Base-by-base conservation (phyloP, 768 basidiomycete species). In the Hebeloma cylindrosporum region DNA sequence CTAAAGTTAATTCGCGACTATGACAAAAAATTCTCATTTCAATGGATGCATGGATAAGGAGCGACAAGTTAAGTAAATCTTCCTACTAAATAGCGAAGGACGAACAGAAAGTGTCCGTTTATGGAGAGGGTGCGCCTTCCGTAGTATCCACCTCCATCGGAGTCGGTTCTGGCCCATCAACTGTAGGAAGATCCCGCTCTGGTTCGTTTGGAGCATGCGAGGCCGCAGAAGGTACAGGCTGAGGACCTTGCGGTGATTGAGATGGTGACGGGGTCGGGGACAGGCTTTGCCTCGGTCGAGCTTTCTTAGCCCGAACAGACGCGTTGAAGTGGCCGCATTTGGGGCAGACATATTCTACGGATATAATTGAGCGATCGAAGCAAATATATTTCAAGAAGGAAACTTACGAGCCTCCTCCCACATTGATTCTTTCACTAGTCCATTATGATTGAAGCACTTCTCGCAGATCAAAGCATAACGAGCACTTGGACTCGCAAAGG, bases 391-490 rank as follows among this genome's bases (percentile, higher is more conserved):
- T 14, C 43, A 27, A 20, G 38, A 33, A 44, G 21, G 42, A 31
- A 17, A 81, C 90, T 64, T 55, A 94, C 93, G 88, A 21, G 85
- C 78, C 50, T 86, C 82, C 48, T 86, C 83, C 80, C 85, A 93
- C 61, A 83, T 73, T 33, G 73, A 80, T 60, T 91, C 90, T 57
- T 85, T 83, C 7, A 91, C 88, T 2, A 96, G 73, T 3, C 93
- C 93, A 49, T 95, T 95, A 60, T 94, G 93, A 16, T 80, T 67
- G 57, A 88, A 94, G 59, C 93, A 95, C 50, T 80, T 82, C 53
- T 83, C 82, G 65, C 93, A 95, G 35, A 95, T 93, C 37, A 94
- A 76, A 2, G 93, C 93, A 55, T 90, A 95, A 44, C 77, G 75
- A 25, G 59, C 79, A 61, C 61, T 72, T 56, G 57, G 77, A 49